These are phyloP conservation scores for Penicillium oxalicum DNA, from an alignment of 2,329 filamentous ascomycete genomes.

Conservation along the genomic window DNA sequence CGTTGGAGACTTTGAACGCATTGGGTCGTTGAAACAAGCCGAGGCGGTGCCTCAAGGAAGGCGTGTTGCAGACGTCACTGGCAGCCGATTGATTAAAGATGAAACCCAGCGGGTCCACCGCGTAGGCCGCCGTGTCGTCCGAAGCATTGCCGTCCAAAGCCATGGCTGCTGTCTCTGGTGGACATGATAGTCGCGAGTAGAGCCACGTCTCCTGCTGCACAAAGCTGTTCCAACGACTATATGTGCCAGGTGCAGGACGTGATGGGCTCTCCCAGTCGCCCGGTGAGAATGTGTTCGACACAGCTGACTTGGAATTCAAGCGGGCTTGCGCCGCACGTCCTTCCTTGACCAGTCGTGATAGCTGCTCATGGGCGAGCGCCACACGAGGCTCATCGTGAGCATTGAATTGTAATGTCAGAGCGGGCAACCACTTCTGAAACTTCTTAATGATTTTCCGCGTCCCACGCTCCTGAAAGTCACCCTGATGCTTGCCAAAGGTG, in stretches of 20 bases:
- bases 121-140: neutral
- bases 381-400: neutral
- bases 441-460: neutral
- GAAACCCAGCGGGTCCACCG: neutral
- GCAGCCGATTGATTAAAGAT: neutral
- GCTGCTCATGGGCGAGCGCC: neutral
- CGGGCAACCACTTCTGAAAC: neutral
- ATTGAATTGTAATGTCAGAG: neutral
- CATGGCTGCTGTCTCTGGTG: slow-evolving; percentile 12
- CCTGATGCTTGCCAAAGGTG: neutral
- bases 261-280: neutral
- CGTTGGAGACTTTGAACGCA: slow-evolving; percentile 8
- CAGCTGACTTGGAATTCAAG: neutral
- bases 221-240: slow-evolving; percentile 7
- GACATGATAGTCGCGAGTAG: slow-evolving; percentile 8
- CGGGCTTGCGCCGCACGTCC: neutral
- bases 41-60: neutral
- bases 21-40: slow-evolving; percentile 4
- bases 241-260: neutral
- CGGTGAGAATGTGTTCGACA: neutral
- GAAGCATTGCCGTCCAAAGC: neutral
- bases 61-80: neutral
- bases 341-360: neutral
- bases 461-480: neutral
- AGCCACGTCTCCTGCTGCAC: slow-evolving; percentile 13